Base-by-base conservation (phyloP, 768 basidiomycete genomes). In the Brasilioporus rufonigricans region DNA sequence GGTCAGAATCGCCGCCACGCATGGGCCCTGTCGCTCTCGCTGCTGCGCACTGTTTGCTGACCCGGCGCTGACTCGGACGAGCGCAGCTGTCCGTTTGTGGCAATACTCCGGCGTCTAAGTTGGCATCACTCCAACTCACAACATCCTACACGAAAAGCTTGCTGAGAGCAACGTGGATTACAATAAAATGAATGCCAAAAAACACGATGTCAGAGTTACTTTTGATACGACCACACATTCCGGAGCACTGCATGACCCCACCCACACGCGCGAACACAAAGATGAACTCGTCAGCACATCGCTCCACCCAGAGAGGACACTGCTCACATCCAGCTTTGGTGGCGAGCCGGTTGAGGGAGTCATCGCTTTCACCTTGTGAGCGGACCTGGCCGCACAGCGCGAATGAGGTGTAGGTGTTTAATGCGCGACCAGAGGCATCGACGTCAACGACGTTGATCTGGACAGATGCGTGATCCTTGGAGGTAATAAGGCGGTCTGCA, bases 401-500 rank as follows among this genome's bases (percentile, higher is more conserved):
- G 69, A 98, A 97, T 54, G 93, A 91, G 56, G 93, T 94, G 57
- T 85, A 84, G 45, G 89, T 89, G 68, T 73, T 70, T 63, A 89
- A 73, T 16, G 91, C 91, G 65, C 83, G 83, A 71, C 94, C 95
- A 50, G 83, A 84, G 62, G 87, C 84, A 70, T 98, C 95, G 68
- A 99, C 97, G 67, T 98, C 96, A 57, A 81, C 89, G 65, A 99
- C 81, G 76, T 86, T 89, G 74, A 99, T 87, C 73, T 99, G 97
- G 69, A 99, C 94, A 31, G 95, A 97, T 33, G 97, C 96, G 72
- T 98, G 93, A 77, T 99, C 97, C 80, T 98, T 98, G 65, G 96
- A 91, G 61, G 90, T 98, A 78, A 99, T 98, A 69, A 99, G 81
- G 64, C 96, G 93, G 85, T 95, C 94, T 97, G 57, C 44, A 44